A percentile compares a stretch with the other conserved stretches of the same genome.
phyloP scores from a whole-genome alignment of 2,329 filamentous ascomycete species.

The Xenoacremonium recifei region DNA sequence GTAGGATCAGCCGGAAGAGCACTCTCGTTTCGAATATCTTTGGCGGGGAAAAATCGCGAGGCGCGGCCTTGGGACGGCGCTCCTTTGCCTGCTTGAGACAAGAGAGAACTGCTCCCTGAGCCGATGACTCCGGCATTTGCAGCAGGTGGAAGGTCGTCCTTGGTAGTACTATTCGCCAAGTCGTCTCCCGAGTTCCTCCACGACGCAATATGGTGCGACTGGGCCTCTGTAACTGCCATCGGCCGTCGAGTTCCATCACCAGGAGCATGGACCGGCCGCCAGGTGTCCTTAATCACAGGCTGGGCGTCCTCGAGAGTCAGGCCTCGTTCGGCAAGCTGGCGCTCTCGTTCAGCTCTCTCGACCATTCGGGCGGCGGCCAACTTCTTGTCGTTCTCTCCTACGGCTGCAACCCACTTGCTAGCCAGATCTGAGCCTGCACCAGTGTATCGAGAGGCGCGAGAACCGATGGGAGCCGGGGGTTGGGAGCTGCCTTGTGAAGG shows the following conservation, averaged over 20 bases:
- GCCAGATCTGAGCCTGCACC: slow-evolving; percentile 31
- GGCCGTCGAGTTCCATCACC: slow-evolving; percentile 35
- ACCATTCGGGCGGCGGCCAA: slow-evolving; percentile 37
- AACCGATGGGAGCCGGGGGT: slow-evolving; percentile 31
- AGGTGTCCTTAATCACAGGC: slow-evolving; percentile 51
- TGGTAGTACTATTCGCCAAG: slow-evolving; percentile 8
- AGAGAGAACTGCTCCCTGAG: slow-evolving; percentile 21
- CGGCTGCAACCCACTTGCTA: slow-evolving; percentile 42
- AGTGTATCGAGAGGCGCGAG: slow-evolving; percentile 29
- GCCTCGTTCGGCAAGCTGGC: slow-evolving; percentile 44
- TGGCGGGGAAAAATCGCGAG: slow-evolving; percentile 62
- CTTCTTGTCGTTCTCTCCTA: slow-evolving; percentile 47
- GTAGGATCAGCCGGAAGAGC: slow-evolving; percentile 34
- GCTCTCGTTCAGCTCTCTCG: slow-evolving; percentile 41
- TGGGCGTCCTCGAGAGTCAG: slow-evolving; percentile 44
- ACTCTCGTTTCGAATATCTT: slow-evolving; percentile 46
- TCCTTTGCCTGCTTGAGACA: slow-evolving; percentile 27
- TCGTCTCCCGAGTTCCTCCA: slow-evolving; percentile 34
- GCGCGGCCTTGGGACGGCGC: slow-evolving; percentile 46
- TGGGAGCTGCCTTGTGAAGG: slow-evolving; percentile 28
- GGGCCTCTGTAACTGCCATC: slow-evolving; percentile 23
- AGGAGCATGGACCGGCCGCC: slow-evolving; percentile 44
- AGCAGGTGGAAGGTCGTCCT: slow-evolving; percentile 21
- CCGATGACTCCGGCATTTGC: slow-evolving; percentile 29
- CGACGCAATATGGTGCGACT: slow-evolving; percentile 24